Percentiles rank a stretch among this genome's conserved stretches.
phyloP scores from a whole-genome alignment of 2,329 filamentous ascomycete species.

The Sporothrix phasma region DNA sequence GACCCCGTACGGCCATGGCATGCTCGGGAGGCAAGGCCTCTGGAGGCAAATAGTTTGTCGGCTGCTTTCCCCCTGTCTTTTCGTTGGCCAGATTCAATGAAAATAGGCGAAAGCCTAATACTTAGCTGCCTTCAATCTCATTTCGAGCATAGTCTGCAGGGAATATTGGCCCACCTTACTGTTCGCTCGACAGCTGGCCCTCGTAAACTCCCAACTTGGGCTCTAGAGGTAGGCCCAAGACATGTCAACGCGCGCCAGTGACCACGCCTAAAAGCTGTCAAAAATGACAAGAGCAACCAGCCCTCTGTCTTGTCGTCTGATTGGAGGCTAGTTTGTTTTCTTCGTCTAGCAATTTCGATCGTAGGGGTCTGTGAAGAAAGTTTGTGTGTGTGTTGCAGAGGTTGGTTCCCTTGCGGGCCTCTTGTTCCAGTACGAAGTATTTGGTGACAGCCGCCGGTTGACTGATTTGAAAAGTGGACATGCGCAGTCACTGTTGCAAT shows the following conservation, averaged over 20 bases:
- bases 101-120: not conserved
- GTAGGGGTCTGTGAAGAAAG: not conserved
- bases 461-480: no score
- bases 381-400: not conserved
- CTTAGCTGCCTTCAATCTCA: not conserved
- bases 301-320: not conserved
- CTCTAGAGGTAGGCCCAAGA: not conserved
- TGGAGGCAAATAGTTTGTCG: not conserved
- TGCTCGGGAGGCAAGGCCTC: not conserved
- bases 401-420: not conserved
- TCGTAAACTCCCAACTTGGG: not conserved
- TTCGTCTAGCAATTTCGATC: no score
- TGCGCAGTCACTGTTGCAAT: not conserved
- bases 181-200: not conserved
- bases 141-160: not conserved
- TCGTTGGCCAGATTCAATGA: not conserved
- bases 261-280: not conserved
- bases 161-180: not conserved
- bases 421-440: no score
- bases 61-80: not conserved
- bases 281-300: not conserved
- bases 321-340: not conserved
- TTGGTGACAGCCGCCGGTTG: not conserved
- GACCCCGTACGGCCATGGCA: not conserved
- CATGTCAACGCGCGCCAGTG: not conserved